Evolutionary conservation across 1,139 yeast genomes (phyloP).

Genomic region (Nematodospora anomalae): DNA sequence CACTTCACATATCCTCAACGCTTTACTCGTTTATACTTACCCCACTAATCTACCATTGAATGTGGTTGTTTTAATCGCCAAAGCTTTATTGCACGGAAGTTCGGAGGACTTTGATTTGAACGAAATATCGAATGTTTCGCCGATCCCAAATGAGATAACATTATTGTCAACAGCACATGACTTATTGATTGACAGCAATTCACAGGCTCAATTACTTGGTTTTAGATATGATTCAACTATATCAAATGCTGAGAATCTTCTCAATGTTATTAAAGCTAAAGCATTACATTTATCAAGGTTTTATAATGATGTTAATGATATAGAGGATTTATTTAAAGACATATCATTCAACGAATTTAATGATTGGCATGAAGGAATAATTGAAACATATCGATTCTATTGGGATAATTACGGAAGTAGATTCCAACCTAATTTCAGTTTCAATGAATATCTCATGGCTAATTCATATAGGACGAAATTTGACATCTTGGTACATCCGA

Average conservation of each 20-base stretch:
- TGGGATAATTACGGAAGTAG: slow-evolving; percentile 27
- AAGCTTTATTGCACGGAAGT: slow-evolving; percentile 10
- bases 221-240: slow-evolving; percentile 2
- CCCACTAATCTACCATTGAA: slow-evolving; percentile 15
- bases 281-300: slow-evolving; percentile 23
- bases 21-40: slow-evolving; percentile 18
- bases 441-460: slow-evolving; percentile 18
- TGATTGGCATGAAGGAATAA: slow-evolving; percentile 30
- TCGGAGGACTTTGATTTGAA: slow-evolving; percentile 10
- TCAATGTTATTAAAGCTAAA: slow-evolving; percentile 27
- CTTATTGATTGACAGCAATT: slow-evolving; percentile 14
- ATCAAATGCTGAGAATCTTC: slow-evolving; percentile 12
- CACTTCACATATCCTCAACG: slow-evolving; percentile 14
- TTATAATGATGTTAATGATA: slow-evolving; percentile 17
- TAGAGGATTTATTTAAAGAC: slow-evolving; percentile 20
- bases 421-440: slow-evolving; percentile 12
- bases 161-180: slow-evolving; percentile 20
- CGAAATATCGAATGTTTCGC: slow-evolving; percentile 7
- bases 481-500: slow-evolving; percentile 25
- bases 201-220: slow-evolving; percentile 8
- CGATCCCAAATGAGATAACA: slow-evolving; percentile 8
- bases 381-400: slow-evolving; percentile 33
- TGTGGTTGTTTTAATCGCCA: slow-evolving; percentile 12
- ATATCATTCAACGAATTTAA: slow-evolving; percentile 20
- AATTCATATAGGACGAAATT: slow-evolving; percentile 20